These are phyloP conservation scores for Aciculosporium take DNA, from an alignment of 2,329 filamentous ascomycete genomes.

Conservation along the genomic window DNA sequence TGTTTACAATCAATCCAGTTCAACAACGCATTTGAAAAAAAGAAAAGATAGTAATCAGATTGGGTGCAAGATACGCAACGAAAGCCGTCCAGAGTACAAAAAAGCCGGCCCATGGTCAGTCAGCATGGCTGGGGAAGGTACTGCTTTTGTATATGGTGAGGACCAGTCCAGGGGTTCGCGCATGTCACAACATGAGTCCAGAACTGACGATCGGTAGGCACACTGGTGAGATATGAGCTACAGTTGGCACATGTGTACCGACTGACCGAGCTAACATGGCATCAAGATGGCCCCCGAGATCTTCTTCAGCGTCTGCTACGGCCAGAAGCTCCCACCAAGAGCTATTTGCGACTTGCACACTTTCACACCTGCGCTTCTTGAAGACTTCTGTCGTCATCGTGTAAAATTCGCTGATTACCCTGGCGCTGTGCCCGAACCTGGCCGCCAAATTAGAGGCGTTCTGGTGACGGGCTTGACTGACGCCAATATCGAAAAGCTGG, in stretches of 20 bases:
- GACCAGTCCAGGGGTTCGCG: not conserved
- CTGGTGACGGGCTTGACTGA: conserved; percentile 66
- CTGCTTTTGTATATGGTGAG: conserved; percentile 45
- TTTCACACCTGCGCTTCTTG: conserved; percentile 62
- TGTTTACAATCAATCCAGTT: no score
- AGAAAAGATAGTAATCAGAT: not conserved
- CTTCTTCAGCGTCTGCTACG: conserved; percentile 73
- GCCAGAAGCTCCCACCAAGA: conserved; percentile 32
- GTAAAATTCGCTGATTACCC: conserved; percentile 66
- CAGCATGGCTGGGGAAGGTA: conserved; percentile 27
- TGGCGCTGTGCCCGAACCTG: conserved; percentile 47
- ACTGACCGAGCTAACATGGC: conserved; percentile 11
- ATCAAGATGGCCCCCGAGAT: conserved; percentile 66
- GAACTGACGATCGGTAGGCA: conserved; percentile 15
- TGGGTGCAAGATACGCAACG: not conserved
- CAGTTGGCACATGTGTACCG: not conserved
- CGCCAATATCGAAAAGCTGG: conserved; percentile 59
- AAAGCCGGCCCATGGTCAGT: no score
- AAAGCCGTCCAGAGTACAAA: no score
- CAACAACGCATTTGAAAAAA: no score
- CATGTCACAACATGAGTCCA: conserved; percentile 1
- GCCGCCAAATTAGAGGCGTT: conserved; percentile 54
- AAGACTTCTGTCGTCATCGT: conserved; percentile 54
- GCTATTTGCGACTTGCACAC: conserved; percentile 40
- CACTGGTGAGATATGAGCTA: conserved; percentile 16